Evolutionary conservation across 2,329 filamentous ascomycete species (phyloP), one percentile per base, ranked within the genome.

Genomic region (Exophiala viscosa): DNA sequence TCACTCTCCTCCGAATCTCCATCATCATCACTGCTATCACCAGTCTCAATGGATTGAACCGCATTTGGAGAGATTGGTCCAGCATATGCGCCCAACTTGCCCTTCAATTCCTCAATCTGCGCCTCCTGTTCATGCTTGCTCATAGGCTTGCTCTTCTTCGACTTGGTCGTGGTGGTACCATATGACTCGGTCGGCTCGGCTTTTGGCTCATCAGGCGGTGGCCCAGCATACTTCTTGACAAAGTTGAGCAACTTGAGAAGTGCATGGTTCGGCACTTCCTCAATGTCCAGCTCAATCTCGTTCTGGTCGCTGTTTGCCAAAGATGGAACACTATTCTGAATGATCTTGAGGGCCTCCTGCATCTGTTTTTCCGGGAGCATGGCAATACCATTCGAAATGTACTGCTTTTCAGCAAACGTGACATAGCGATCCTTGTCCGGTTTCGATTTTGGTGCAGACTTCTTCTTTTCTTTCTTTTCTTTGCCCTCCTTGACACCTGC

Each of bases 361-460:
- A 96, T 86, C 60, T 89, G 84, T n/a, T 78, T 76, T 45, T 87
- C 86, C 14, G 90, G 85, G 52, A 97, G 82, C 57, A 85, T 85
- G 63, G 86, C 87, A 59, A 96, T 93, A 11, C 88, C 87, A 53
- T 86, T 85, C 1, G 90, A 92, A 52, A 99, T 95, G 60, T 91
- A 83, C 52, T 93, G 89, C 76, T 97, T 97, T 72, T 99, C 90
- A 3, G 86, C 78, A 54, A 85, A 82, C 6, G 83, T 85, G 40
- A 90, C 83, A 65, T 88, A 81, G 48, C 80, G 79, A n/a, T 78
- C 74, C 63, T 82, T 84, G 55, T 76, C 78, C 0, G 66, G 66
- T 56, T 70, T 76, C 31, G 65, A 57, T 50, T 70, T 73, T 15
- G 64, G 59, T 15, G 60, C 76, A 34, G 57, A 62, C 54, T 72